Evolutionary conservation across 2,329 filamentous ascomycete species (phyloP).

Genomic region (Aspergillus cejpii): DNA sequence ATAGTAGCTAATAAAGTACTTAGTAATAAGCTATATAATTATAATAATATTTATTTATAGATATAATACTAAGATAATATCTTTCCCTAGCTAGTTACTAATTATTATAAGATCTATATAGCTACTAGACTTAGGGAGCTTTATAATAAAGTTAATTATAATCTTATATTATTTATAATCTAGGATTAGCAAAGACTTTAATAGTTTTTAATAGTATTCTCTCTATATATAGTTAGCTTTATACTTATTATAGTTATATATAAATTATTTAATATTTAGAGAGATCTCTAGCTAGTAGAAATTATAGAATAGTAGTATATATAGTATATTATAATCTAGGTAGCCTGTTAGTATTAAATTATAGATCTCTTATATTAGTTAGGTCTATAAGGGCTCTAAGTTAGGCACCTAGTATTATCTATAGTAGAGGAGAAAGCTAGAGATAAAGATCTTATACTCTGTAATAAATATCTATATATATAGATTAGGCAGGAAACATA

Average conservation of each 20-base stretch:
- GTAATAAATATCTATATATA: not conserved
- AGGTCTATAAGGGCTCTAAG: no score
- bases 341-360: no score
- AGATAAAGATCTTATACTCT: not conserved
- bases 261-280: not conserved
- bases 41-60: not conserved
- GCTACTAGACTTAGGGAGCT: no score
- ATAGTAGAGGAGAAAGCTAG: not conserved
- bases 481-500: not conserved
- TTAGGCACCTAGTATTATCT: no score
- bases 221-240: not conserved
- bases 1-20: not conserved
- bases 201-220: not conserved
- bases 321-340: no score
- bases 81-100: no score
- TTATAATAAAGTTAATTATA: no score
- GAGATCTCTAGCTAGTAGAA: no score
- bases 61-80: no score
- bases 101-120: no score
- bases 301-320: no score
- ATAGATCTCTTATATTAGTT: no score
- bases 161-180: not conserved
- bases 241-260: not conserved
- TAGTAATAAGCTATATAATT: not conserved
- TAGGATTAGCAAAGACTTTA: not conserved